Percentiles rank a stretch among this genome's conserved stretches.
Conservation (phyloP, 352 stramenopile genomes). For the Globisporangium paroecandrum region DNA sequence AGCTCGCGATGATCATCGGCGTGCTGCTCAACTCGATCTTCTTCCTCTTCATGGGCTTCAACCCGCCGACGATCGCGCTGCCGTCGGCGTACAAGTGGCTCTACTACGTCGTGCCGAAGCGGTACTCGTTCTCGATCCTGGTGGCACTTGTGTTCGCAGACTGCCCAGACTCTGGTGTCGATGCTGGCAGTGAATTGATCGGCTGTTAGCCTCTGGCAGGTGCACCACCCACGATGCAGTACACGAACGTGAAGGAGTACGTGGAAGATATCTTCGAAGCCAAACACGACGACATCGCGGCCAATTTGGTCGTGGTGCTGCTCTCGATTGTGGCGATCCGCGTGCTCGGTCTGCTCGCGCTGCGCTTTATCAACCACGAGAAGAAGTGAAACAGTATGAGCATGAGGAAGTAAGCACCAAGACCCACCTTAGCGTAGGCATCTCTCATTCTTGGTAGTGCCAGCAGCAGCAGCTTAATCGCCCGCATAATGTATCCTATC, state of each 20-base stretch:
- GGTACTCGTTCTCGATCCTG: slow-evolving; percentile 7
- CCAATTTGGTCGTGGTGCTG: background rate
- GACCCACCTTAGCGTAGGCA: too few relatives aligned
- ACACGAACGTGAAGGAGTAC: background rate
- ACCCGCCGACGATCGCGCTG: background rate
- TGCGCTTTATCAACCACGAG: slow-evolving; percentile 10
- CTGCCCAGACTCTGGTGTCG: background rate
- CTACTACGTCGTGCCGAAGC: background rate
- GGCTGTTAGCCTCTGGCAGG: background rate
- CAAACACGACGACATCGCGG: background rate
- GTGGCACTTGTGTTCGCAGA: background rate
- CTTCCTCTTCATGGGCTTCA: slow-evolving; percentile 36
- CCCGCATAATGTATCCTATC: too few relatives aligned
- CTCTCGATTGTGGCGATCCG: background rate
- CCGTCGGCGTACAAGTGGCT: background rate
- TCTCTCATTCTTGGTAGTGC: too few relatives aligned
- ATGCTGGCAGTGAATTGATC: background rate
- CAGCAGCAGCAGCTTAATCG: too few relatives aligned
- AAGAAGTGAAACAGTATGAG: background rate
- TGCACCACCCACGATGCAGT: background rate
- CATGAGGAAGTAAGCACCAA: too few relatives aligned
- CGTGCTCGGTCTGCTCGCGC: background rate
- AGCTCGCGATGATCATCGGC: too few relatives aligned
- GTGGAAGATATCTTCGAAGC: background rate
- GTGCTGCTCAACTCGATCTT: background rate